phyloP scores from a whole-genome alignment of 768 basidiomycete species.

The Mycena galericulata region DNA sequence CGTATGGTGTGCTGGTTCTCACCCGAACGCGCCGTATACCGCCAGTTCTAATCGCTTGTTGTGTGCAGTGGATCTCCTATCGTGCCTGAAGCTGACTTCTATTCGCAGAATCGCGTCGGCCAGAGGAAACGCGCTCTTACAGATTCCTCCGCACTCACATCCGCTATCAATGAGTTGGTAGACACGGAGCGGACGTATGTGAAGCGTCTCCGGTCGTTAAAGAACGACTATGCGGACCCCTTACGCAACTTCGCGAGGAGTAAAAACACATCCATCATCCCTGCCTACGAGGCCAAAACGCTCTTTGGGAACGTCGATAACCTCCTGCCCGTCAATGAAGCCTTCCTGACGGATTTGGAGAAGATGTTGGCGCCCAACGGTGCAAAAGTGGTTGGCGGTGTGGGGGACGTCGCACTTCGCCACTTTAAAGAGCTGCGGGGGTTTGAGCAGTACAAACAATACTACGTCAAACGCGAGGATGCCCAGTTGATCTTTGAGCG shows the following conservation, averaged over 20 bases:
- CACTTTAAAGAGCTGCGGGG: slow-evolving; percentile 89
- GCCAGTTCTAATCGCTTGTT: slow-evolving; percentile 9
- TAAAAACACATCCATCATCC: slow-evolving; percentile 89
- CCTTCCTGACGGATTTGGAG: slow-evolving; percentile 87
- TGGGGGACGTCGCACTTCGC: slow-evolving; percentile 87
- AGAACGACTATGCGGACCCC: slow-evolving; percentile 91
- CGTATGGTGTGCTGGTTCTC: not conserved
- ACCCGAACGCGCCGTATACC: not conserved
- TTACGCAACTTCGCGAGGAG: slow-evolving; percentile 86
- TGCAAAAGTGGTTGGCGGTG: slow-evolving; percentile 63
- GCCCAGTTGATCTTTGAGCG: slow-evolving; percentile 90
- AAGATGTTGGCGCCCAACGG: slow-evolving; percentile 78
- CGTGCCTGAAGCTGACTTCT: slow-evolving; percentile 1
- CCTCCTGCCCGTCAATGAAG: slow-evolving; percentile 89
- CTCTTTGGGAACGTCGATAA: slow-evolving; percentile 96
- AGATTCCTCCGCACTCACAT: slow-evolving; percentile 72
- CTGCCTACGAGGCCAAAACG: slow-evolving; percentile 90
- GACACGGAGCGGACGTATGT: slow-evolving; percentile 93
- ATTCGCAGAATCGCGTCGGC: slow-evolving; percentile 50
- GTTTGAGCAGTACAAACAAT: slow-evolving; percentile 93
- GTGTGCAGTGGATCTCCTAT: slow-evolving; percentile 10
- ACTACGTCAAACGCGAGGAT: slow-evolving; percentile 93
- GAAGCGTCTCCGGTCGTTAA: slow-evolving; percentile 82
- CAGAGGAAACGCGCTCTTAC: slow-evolving; percentile 73
- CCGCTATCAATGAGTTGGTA: slow-evolving; percentile 88